These are phyloP conservation scores for Candida glaebosa DNA, from an alignment of 805 yeast genomes.

Conservation along the genomic window DNA sequence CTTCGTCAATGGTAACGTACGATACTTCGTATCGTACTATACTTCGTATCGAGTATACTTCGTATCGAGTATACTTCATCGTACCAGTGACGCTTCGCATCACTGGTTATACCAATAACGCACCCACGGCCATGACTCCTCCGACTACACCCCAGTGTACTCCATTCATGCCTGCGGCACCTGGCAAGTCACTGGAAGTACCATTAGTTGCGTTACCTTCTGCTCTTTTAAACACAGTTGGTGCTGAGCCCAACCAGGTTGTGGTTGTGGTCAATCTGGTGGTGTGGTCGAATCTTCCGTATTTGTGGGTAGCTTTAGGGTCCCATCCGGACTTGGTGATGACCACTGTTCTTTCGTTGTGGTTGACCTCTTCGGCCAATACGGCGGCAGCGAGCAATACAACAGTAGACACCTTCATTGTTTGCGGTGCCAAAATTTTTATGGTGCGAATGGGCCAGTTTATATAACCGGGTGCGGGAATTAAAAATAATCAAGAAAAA, in stretches of 20 bases:
- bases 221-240: slow-evolving; percentile 4
- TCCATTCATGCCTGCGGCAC: slow-evolving; percentile 20
- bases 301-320: slow-evolving; percentile 28
- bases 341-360: slow-evolving; percentile 20
- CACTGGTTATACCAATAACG: slow-evolving; percentile 45
- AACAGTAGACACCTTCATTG: slow-evolving; percentile 44
- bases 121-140: slow-evolving; percentile 49
- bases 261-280: slow-evolving; percentile 32
- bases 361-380: slow-evolving; percentile 14
- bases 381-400: slow-evolving; percentile 36
- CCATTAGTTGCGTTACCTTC: slow-evolving; percentile 15
- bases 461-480: neutral
- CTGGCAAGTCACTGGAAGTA: slow-evolving; percentile 22
- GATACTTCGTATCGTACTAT: no score
- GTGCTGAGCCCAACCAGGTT: slow-evolving; percentile 11
- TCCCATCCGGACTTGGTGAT: slow-evolving; percentile 17
- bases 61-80: no score
- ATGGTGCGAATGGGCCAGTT: neutral
- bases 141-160: slow-evolving; percentile 33
- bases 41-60: no score
- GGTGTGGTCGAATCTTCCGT: slow-evolving; percentile 35
- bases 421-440: no score
- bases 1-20: no score
- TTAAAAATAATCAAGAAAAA: no score
- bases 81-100: no score